These are phyloP conservation scores for Pythium chondricola DNA, from an alignment of 352 stramenopile genomes.

Conservation along the genomic window DNA sequence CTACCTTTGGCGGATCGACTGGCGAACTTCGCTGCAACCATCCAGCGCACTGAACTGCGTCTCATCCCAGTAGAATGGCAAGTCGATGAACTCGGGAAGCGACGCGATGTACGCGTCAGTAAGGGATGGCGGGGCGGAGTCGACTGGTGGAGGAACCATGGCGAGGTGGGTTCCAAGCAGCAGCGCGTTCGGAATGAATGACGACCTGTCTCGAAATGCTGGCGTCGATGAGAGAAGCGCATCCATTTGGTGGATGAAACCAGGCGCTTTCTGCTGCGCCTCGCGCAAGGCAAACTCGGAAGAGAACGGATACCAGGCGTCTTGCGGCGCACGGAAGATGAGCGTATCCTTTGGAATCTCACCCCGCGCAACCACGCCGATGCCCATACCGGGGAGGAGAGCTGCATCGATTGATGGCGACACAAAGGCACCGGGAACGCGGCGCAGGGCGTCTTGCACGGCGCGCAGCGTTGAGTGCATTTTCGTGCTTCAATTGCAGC, in stretches of 20 bases:
- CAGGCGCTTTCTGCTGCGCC: conserved; percentile 52
- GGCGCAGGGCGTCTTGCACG: conserved; percentile 48
- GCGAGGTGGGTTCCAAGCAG: conserved; percentile 63
- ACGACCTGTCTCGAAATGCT: conserved; percentile 20
- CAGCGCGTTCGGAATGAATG: conserved; percentile 61
- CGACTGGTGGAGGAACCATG: conserved; percentile 38
- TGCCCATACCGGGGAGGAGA: conserved; percentile 45
- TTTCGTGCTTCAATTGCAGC: not conserved
- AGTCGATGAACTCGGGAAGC: conserved; percentile 45
- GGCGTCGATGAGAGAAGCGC: conserved; percentile 33
- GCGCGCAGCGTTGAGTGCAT: conserved; percentile 21
- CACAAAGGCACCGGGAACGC: conserved; percentile 44
- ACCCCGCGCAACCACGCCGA: conserved; percentile 51
- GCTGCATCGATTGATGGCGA: conserved; percentile 44
- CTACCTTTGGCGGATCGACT: conserved; percentile 58
- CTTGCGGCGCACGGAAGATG: conserved; percentile 49
- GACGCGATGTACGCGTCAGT: conserved; percentile 57
- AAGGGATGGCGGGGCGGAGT: conserved; percentile 19
- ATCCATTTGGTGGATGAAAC: conserved; percentile 54
- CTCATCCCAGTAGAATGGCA: conserved; percentile 70
- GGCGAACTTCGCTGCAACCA: conserved; percentile 46
- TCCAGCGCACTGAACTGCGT: conserved; percentile 54
- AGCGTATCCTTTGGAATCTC: conserved; percentile 51
- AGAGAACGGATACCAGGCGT: conserved; percentile 74
- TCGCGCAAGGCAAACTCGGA: conserved; percentile 53